phyloP scores from a whole-genome alignment of 768 basidiomycete species.

The Zangia roseola region DNA sequence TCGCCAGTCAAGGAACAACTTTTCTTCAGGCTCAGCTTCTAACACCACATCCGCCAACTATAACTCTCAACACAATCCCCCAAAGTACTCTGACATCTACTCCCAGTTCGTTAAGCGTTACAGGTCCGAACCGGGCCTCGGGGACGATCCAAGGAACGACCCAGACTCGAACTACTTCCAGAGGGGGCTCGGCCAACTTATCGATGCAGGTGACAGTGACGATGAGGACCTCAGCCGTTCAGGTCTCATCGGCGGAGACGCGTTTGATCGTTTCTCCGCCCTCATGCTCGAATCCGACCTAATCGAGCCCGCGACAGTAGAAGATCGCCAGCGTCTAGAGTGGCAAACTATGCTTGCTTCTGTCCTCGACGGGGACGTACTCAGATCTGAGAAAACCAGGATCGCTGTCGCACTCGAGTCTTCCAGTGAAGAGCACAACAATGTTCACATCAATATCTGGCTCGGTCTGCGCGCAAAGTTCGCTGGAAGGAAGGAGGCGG shows the following conservation, averaged over 20 bases:
- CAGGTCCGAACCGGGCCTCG: constrained; percentile 58
- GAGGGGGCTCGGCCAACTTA: constrained; percentile 63
- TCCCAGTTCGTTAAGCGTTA: constrained; percentile 79
- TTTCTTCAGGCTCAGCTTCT: constrained; percentile 28
- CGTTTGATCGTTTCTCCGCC: constrained; percentile 50
- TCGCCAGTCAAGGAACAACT: constrained; percentile 29
- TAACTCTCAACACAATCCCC: constrained; percentile 29
- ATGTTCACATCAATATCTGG: constrained; percentile 75
- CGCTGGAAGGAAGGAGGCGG: constrained; percentile 73
- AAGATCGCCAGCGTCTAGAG: constrained; percentile 82
- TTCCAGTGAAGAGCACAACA: constrained; percentile 66
- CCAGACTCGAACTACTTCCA: constrained; percentile 85
- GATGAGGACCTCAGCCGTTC: constrained; percentile 61
- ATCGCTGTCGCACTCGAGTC: constrained; percentile 79
- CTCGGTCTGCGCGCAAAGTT: constrained; percentile 86
- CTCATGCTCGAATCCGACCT: constrained; percentile 61
- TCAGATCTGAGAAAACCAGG: constrained; percentile 92
- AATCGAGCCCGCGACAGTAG: constrained; percentile 63
- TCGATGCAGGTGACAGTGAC: constrained; percentile 71
- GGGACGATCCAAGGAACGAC: constrained; percentile 72
- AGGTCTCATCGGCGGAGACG: constrained; percentile 43
- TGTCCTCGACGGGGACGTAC: constrained; percentile 90
- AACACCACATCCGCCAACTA: constrained; percentile 30
- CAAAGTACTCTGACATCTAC: constrained; percentile 63
- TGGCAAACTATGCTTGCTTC: constrained; percentile 97